A percentile compares a stretch with the other conserved stretches of the same genome.
Evolutionary conservation across 345 rosid genomes (phyloP).

Genomic region (Rhodamnia rubescens): DNA sequence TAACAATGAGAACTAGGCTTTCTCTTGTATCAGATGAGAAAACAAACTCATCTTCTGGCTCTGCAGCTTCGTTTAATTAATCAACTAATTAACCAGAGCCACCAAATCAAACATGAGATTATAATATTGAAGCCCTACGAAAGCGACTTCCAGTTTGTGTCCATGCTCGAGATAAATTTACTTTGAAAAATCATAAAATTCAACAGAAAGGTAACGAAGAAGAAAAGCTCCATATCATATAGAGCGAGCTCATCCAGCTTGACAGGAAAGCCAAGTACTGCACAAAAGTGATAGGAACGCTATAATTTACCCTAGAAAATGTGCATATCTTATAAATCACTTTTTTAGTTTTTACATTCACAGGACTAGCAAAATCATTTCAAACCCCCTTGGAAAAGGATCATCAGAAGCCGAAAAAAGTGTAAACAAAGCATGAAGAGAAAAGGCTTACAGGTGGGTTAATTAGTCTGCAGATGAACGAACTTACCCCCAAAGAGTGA

Average conservation of each 20-base stretch:
- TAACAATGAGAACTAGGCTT: background rate
- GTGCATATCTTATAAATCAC: background rate
- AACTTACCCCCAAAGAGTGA: background rate
- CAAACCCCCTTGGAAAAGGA: background rate
- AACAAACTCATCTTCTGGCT: background rate
- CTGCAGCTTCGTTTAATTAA: background rate
- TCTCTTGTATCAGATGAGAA: background rate
- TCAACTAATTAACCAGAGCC: background rate
- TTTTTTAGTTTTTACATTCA: background rate
- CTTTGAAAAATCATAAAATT: background rate
- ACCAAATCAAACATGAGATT: background rate
- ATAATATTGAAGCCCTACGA: background rate
- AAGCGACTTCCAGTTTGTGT: background rate
- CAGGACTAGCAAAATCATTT: background rate
- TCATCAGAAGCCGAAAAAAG: background rate
- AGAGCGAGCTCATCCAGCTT: background rate
- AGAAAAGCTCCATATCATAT: background rate
- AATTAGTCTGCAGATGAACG: background rate
- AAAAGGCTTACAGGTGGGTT: background rate
- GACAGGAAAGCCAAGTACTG: background rate
- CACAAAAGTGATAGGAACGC: background rate
- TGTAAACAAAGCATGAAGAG: background rate
- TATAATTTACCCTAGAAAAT: background rate
- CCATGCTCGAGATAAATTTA: background rate
- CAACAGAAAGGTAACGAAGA: background rate